Percentiles rank a stretch among this genome's conserved stretches.
Evolutionary conservation across 2,329 filamentous ascomycete species (phyloP).

Genomic region (Hypoxylon sp.): DNA sequence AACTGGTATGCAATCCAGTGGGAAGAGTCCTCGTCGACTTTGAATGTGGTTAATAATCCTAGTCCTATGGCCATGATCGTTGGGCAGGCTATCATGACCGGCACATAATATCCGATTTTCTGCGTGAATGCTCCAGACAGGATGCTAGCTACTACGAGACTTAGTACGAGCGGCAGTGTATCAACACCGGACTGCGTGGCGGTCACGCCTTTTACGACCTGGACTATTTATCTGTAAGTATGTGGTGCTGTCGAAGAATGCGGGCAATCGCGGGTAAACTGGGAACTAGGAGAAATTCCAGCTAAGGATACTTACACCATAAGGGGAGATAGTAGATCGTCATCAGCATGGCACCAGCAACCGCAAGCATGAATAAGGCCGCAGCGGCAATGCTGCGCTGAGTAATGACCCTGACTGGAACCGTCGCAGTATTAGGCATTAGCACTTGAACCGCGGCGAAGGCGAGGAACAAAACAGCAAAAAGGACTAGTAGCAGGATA

Average conservation of each 20-base stretch:
- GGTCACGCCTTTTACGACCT: constrained; percentile 67
- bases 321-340: constrained; percentile 68
- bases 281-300: background rate
- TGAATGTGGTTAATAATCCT: constrained; percentile 72
- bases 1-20: constrained; percentile 75
- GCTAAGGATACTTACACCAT: constrained; percentile 60
- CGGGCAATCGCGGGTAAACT: too few species aligned
- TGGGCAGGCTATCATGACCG: constrained; percentile 68
- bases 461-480: constrained; percentile 61
- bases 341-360: constrained; percentile 66
- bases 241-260: background rate
- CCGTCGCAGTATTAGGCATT: constrained; percentile 69
- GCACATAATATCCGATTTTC: constrained; percentile 72
- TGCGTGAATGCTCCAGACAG: constrained; percentile 65
- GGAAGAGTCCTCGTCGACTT: constrained; percentile 60
- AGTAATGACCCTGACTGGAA: constrained; percentile 68
- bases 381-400: constrained; percentile 69
- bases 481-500: constrained; percentile 68
- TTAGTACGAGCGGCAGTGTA: constrained; percentile 70
- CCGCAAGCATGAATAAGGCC: constrained; percentile 51
- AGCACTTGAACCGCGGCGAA: constrained; percentile 68
- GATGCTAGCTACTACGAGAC: constrained; percentile 67
- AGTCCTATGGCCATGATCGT: constrained; percentile 66
- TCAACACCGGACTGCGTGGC: constrained; percentile 70
- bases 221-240: constrained; percentile 58